These are phyloP conservation scores for Coprinopsis strossmayeri DNA, from an alignment of 768 basidiomycete species.

Conservation along the genomic window DNA sequence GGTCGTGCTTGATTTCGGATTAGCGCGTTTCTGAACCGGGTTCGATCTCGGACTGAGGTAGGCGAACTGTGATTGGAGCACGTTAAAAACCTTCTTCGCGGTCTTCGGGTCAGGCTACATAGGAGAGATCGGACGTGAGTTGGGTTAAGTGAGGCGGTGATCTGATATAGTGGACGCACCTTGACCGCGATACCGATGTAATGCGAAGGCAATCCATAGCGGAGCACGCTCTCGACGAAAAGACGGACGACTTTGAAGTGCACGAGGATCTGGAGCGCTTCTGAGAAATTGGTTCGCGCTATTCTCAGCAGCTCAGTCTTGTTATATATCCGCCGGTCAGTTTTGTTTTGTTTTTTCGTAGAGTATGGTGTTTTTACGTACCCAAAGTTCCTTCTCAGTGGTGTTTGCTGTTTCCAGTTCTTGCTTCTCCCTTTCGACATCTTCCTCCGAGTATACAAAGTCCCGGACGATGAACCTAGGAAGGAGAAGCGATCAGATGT, in stretches of 20 bases:
- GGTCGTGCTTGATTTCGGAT: constrained; percentile 30
- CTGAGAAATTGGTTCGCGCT: constrained; percentile 93
- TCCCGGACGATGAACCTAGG: constrained; percentile 90
- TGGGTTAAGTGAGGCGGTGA: not conserved
- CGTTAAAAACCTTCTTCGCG: constrained; percentile 68
- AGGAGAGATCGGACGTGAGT: not conserved
- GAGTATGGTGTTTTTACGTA: constrained; percentile 29
- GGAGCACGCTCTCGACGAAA: constrained; percentile 91
- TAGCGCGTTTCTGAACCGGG: constrained; percentile 31
- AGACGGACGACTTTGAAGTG: constrained; percentile 89
- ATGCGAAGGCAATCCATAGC: constrained; percentile 92
- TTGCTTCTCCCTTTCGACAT: constrained; percentile 70
- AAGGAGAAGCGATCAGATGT: constrained; percentile 7
- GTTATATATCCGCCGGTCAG: not conserved
- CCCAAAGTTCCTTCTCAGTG: constrained; percentile 97
- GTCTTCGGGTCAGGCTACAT: constrained; percentile 80
- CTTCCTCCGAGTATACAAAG: constrained; percentile 82
- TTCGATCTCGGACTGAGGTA: constrained; percentile 75
- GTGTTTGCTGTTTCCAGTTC: constrained; percentile 74
- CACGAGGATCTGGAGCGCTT: constrained; percentile 89
- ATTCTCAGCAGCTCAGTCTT: constrained; percentile 89
- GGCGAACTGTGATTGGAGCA: constrained; percentile 70
- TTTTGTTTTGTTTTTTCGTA: not conserved
- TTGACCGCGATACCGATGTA: constrained; percentile 80
- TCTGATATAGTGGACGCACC: constrained; percentile 29